A percentile compares a stretch with the other conserved stretches of the same genome.
phyloP scores from a whole-genome alignment of 139 green algal genomes.

The Desmodesmus armatus region DNA sequence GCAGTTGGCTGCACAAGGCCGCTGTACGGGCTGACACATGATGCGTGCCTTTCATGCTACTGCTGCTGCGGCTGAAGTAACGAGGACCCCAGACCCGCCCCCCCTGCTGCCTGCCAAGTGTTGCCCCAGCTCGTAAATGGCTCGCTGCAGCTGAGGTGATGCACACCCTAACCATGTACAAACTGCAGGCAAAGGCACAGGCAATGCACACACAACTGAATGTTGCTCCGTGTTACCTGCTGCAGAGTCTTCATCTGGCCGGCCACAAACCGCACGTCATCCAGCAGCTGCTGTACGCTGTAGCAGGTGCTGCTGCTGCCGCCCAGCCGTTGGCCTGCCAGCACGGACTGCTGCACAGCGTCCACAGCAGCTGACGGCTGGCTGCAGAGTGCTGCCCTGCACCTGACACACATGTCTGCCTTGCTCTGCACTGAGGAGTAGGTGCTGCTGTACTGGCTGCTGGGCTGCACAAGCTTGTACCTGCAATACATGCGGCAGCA shows the following conservation, averaged over 20 bases:
- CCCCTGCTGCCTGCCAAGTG: too few species aligned
- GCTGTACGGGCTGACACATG: too few species aligned
- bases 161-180: too few species aligned
- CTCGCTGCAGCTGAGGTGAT: too few species aligned
- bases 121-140: too few species aligned
- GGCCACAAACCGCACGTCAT: slow-evolving; percentile 10
- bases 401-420: slow-evolving; percentile 14
- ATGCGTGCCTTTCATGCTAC: too few species aligned
- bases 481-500: background rate
- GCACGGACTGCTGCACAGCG: slow-evolving; percentile 8
- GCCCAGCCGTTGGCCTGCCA: background rate
- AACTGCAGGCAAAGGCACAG: too few species aligned
- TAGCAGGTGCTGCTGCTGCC: background rate
- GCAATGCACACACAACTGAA: too few species aligned
- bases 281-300: background rate
- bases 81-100: background rate
- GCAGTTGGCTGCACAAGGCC: too few species aligned
- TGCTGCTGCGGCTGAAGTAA: background rate
- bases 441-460: background rate
- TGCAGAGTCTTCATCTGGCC: too few species aligned
- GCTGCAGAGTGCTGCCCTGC: background rate
- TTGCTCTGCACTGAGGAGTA: background rate
- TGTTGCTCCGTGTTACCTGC: too few species aligned
- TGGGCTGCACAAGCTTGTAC: slow-evolving; percentile 28
- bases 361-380: slow-evolving; percentile 32